phyloP scores from a whole-genome alignment of 1,284 basidiomycete genomes.

The Cronartium ribicola region DNA sequence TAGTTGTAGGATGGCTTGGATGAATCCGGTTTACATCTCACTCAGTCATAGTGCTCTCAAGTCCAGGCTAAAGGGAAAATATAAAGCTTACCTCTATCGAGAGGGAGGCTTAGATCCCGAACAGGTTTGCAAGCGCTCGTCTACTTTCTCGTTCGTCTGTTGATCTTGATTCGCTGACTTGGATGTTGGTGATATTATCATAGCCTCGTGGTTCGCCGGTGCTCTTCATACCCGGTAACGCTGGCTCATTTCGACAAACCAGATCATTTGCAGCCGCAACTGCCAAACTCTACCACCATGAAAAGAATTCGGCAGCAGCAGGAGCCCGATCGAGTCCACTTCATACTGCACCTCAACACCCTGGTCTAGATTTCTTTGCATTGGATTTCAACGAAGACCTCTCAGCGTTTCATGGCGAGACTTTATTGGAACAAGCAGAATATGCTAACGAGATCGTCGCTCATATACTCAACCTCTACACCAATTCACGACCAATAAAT shows the following conservation, averaged over 20 bases:
- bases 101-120: slow-evolving; percentile 75
- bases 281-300: slow-evolving; percentile 67
- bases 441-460: slow-evolving; percentile 70
- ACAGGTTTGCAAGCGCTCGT: slow-evolving; percentile 56
- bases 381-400: slow-evolving; percentile 98
- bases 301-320: slow-evolving; percentile 42
- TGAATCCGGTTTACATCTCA: slow-evolving; percentile 80
- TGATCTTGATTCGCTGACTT: neutral
- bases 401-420: slow-evolving; percentile 88
- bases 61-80: slow-evolving; percentile 62
- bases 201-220: slow-evolving; percentile 68
- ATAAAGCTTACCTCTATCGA: slow-evolving; percentile 82
- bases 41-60: slow-evolving; percentile 53
- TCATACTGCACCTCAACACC: slow-evolving; percentile 48
- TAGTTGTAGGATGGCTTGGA: slow-evolving; percentile 90
- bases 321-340: neutral
- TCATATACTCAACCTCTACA: slow-evolving; percentile 75
- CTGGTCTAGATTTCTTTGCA: slow-evolving; percentile 75
- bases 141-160: slow-evolving; percentile 9
- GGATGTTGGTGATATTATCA: neutral
- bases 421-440: slow-evolving; percentile 72
- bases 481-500: slow-evolving; percentile 44
- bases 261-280: slow-evolving; percentile 91
- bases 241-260: slow-evolving; percentile 88
- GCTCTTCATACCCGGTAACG: slow-evolving; percentile 94